Percentiles rank a stretch among this genome's conserved stretches.
Evolutionary conservation across 1,139 yeast genomes (phyloP).

Genomic region (Yamadazyma conglobata): DNA sequence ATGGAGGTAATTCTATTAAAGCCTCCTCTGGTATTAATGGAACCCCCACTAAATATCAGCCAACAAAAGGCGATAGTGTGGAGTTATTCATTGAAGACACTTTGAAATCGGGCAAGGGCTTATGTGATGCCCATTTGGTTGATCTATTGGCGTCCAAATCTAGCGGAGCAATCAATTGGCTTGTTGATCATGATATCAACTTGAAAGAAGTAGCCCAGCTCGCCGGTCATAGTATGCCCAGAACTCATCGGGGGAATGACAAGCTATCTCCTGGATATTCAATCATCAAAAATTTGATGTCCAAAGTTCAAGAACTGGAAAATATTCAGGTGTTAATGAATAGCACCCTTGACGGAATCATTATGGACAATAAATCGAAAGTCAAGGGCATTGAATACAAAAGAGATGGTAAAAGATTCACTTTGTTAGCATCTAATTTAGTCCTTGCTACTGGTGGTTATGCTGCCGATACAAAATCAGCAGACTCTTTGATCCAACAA

Average conservation of each 20-base stretch:
- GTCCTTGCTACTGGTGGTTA: conserved; percentile 40
- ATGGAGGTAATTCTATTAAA: conserved; percentile 39
- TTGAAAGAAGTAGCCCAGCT: conserved; percentile 26
- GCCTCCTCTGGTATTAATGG: conserved; percentile 44
- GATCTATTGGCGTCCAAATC: conserved; percentile 24
- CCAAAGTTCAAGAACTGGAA: conserved; percentile 13
- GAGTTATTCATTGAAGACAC: conserved; percentile 27
- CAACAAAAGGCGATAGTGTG: conserved; percentile 21
- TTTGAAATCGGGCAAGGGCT: conserved; percentile 29
- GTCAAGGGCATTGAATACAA: conserved; percentile 24
- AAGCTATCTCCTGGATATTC: conserved; percentile 37
- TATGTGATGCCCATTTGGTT: conserved; percentile 23
- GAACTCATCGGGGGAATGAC: conserved; percentile 36
- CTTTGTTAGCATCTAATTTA: conserved; percentile 18
- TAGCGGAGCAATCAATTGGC: conserved; percentile 31
- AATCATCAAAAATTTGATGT: conserved; percentile 26
- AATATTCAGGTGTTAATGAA: conserved; percentile 21
- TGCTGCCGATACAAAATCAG: conserved; percentile 27
- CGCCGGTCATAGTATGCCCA: conserved; percentile 36
- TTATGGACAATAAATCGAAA: conserved; percentile 11
- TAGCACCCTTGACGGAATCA: conserved; percentile 18
- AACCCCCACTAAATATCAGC: conserved; percentile 30
- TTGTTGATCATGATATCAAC: conserved; percentile 24
- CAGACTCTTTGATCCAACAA: conserved; percentile 21
- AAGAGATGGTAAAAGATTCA: conserved; percentile 6